phyloP scores from a whole-genome alignment of 192 early-diverging fungal genomes.

The Coemansia sp. region DNA sequence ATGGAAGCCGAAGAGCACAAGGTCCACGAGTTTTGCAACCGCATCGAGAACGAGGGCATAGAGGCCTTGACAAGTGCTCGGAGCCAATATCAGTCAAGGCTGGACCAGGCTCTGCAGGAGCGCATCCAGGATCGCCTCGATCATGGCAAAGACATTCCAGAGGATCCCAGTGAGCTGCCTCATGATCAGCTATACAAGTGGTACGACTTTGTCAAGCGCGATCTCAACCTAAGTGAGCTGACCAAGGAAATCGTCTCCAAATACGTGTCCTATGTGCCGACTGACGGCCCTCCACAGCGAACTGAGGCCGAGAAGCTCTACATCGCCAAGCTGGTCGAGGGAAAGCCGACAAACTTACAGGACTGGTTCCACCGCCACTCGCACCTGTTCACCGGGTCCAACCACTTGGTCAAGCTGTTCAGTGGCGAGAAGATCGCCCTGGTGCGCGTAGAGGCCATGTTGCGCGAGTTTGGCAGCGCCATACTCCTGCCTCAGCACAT shows the following conservation, averaged over 20 bases:
- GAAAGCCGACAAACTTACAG: conserved; percentile 24
- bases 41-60: conserved; percentile 34
- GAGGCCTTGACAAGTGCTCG: conserved; percentile 32
- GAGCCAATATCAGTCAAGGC: conserved; percentile 9
- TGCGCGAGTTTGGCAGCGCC: conserved; percentile 36
- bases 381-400: conserved; percentile 45
- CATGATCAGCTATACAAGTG: conserved; percentile 20
- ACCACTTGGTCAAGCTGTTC: conserved; percentile 49
- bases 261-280: conserved; percentile 44
- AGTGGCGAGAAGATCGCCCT: conserved; percentile 32
- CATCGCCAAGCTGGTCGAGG: conserved; percentile 27
- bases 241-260: conserved; percentile 34
- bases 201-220: conserved; percentile 41
- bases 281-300: conserved; percentile 28
- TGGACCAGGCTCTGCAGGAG: conserved; percentile 24
- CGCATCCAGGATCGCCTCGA: conserved; percentile 36
- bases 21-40: conserved; percentile 47
- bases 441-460: conserved; percentile 26
- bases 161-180: conserved; percentile 10
- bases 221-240: conserved; percentile 37
- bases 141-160: conserved; percentile 29
- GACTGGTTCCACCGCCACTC: conserved; percentile 53
- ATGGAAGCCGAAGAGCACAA: conserved; percentile 40
- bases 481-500: conserved; percentile 28
- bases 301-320: conserved; percentile 43